Evolutionary conservation across 306 rosid genomes (phyloP), one percentile per base, ranked within the genome.

Genomic region (Trifolium subterraneum): DNA sequence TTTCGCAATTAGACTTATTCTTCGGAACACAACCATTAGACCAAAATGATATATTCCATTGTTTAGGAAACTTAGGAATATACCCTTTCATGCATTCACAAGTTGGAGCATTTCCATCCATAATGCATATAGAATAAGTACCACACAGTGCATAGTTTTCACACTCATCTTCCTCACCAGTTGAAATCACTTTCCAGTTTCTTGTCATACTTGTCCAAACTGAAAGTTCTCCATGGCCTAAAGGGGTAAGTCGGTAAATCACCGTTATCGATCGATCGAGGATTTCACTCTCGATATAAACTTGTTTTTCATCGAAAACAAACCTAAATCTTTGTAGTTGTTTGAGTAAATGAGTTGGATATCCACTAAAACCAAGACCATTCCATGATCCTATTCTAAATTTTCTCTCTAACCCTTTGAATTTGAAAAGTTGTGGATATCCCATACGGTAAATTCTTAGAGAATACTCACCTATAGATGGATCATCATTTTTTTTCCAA

Each of bases 361-460:
- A 38, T 27, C 44, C 76, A 4, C 70, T 70, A 8, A 36, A 13
- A 16, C 23, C 3, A 9, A 79, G 22, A 22, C 83, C 83, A 79
- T 79, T 79, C 79, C 79, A 79, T 14, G 79, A 67, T 29, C 79
- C 79, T 1, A 5, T 36, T 58, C 83, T 66, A 10, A 3, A n/a
- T 12, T 8, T 45, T 22, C 9, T 23, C 1, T 2, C 64, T 45
- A 10, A 6, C 25, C 71, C 62, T 44, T 42, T 73, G 13, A 55
- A 51, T 51, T 51, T 2, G 4, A 35, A 45, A 65, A 15, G 12
- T 67, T 79, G 83, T 7, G 83, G 75, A 25, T 67, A 73, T 10
- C 83, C 79, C 13, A 4, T 59, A 18, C 2, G 47, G 22, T 68
- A 70, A 38, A 72, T 1, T 45, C 19, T 44, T 1, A 33, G 8